Base-by-base conservation (phyloP, 73 alveolate species). In the Paramecium octaurelia region DNA sequence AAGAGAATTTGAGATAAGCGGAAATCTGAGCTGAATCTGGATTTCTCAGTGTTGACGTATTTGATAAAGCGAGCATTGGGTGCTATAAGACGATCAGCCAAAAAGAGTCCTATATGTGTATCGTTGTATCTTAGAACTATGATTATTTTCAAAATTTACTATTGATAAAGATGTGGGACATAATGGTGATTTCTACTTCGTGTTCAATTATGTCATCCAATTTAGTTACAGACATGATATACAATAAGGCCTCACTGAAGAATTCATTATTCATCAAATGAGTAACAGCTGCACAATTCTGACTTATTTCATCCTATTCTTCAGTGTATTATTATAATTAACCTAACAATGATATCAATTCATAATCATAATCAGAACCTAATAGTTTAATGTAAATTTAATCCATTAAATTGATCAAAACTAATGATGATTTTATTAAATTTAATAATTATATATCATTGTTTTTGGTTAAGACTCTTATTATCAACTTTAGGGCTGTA, bases 351-450 rank as follows among this genome's bases (percentile, higher is more conserved):
- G 36, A 20, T 24, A 80, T 80, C 57, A 80, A 80, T 80, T 80
- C 91, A 80, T 80, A 80, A 80, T 80, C 91, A 80, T 43, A 80
- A 46, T 80, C 91, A 44, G 70, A 80, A 38, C 91, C 91, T 46
- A 80, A 80, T 80, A 80, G 31, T 46, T 80, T 80, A 18, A 80
- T 44, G 75, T 80, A 80, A 18, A 80, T 80, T 40, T 44, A 46
- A 80, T 80, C 91, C 46, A 46, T 34, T 44, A 48, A 24, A 42
- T 80, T 80, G 10, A 80, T 42, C 11, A 80, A 24, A 23, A 24
- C 75, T 27, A 44, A 42, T 24, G 46, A 48, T 80, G 91, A 40
- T 35, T 80, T 80, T 24, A 80, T 44, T 80, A 80, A 80, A 80
- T 80, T 80, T 24, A 80, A 46, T 80, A 80, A 80, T 24, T 46